Base-by-base conservation (phyloP, 192 early-diverging fungal species). In the Chytriomyces sp. region DNA sequence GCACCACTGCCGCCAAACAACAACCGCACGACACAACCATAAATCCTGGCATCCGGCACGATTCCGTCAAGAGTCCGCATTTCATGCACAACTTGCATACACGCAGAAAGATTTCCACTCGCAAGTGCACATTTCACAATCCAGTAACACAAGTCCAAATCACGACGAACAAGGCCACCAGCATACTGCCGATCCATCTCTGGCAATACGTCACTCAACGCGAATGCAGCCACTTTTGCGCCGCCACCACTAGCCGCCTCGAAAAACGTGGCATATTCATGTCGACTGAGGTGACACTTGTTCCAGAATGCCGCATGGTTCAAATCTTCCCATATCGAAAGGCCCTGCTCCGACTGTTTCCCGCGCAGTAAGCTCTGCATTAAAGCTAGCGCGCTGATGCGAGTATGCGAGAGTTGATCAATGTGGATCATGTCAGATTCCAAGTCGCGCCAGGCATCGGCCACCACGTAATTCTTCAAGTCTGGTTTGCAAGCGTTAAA, bases 181-280 rank as follows among this genome's bases (percentile, higher is more conserved):
- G 45, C 71, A 35, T 35, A 35, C 35, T 35, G 35, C 53, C 71
- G 23, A 63, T 61, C 71, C 71, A 73, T 73, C 35, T 73, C 71
- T 45, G 16, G 49, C 45, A 61, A 13, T 1, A 73, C 7, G 28
- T 73, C 71, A 35, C 50, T 61, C 26, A 73, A 16, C 20, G 23
- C 24, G 35, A 16, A 73, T 10, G 20, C 45, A 11, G 59, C 24
- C 35, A 62, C 49, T 7, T n/a, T 26, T 24, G 23, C 11, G 13
- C 10, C 26, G n/a, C 11, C 13, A 7, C 49, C 23, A 7, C 26
- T n/a, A 5, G 71, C 71, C 18, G 71, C 45, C 18, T 60, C 45
- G 35, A 60, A 47, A 48, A 70, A 20, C 3, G 26, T 44, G 10
- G 20, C 57, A 48, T 68, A 68, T 9, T 46, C 10, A 13, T 68